A percentile compares a stretch with the other conserved stretches of the same genome.
These are phyloP conservation scores for Myriosclerotinia curreyana DNA, from an alignment of 2,329 filamentous ascomycete species.

Conservation along the genomic window DNA sequence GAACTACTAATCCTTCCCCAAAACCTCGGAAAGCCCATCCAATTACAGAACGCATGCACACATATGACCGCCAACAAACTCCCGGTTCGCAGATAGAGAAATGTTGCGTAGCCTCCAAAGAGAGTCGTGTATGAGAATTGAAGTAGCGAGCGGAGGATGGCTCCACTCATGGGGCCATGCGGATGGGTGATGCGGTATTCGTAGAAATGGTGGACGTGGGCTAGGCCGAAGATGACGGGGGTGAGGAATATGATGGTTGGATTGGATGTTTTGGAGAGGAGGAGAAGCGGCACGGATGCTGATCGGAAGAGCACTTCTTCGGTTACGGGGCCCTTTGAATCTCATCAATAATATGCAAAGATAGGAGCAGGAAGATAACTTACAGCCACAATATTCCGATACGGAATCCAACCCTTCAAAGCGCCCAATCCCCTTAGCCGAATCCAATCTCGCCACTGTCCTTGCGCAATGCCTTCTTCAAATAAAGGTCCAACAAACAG, in stretches of 20 bases:
- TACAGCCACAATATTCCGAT: conserved; percentile 84
- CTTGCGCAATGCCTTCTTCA: conserved; percentile 71
- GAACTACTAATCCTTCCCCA: conserved; percentile 68
- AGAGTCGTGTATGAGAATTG: conserved; percentile 89
- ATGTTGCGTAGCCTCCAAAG: conserved; percentile 91
- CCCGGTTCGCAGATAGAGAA: conserved; percentile 81
- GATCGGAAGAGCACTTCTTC: conserved; percentile 95
- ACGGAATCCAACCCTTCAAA: conserved; percentile 72
- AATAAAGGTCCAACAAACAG: conserved; percentile 85
- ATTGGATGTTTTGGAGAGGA: conserved; percentile 58
- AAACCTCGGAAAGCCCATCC: conserved; percentile 80
- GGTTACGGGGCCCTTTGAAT: conserved; percentile 69
- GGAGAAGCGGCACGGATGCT: conserved; percentile 76
- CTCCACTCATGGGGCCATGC: conserved; percentile 58
- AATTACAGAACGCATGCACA: conserved; percentile 89
- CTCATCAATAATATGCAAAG: neutral
- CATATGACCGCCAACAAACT: conserved; percentile 72
- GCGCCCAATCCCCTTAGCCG: conserved; percentile 54
- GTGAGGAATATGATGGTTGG: conserved; percentile 70
- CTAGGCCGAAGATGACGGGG: conserved; percentile 86
- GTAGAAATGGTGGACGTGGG: conserved; percentile 94
- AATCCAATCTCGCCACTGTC: conserved; percentile 64
- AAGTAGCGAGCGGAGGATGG: conserved; percentile 69
- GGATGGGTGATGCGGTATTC: conserved; percentile 85
- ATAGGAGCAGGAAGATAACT: conserved; percentile 39